Base-by-base conservation (phyloP, 768 basidiomycete genomes). In the Leccinum uliginosum region DNA sequence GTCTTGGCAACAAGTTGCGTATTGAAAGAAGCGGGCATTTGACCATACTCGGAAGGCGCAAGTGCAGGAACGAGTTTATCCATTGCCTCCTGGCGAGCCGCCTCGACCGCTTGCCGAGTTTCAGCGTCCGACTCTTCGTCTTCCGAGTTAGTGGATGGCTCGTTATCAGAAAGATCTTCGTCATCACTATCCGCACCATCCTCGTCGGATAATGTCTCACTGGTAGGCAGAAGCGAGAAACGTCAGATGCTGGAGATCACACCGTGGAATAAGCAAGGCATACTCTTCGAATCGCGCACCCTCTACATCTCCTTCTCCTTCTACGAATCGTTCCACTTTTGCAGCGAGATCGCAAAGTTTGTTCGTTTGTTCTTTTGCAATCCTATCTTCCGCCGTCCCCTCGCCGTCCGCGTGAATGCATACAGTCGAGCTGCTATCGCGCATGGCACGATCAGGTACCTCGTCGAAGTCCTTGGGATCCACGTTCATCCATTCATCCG, bases 231-330 rank as follows among this genome's bases (percentile, higher is more conserved):
- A 24, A 35, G 50, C 11, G 6, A 21, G 1, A 23, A 19, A 24
- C 2, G 26, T 68, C 46, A 64, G 45, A 19, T 19, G 40, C 35
- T 14, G 24, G 23, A 40, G 40, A 34, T 40, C 21, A 27, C 12
- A 24, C 26, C n/a, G 27, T 45, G 52, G 35, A 50, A 24, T 54
- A 54, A 53, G 26, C 49, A 46, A 44, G 17, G 76, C 89, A 66
- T 73, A 98, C 95, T 98, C 96, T 53, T 86, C 84, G 65, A 99
- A 96, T 60, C 78, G 74, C 0, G 93, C 97, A 4, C 97, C 97
- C 59, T 92, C 88, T 9, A 97, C 58, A 57, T 91, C 88, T 2
- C 97, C 97, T 67, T 95, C 74, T 3, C 90, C 93, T 62, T 93
- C 85, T 2, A 99, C 86, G 67, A 99, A 99, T n/a, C 77, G 75